Evolutionary conservation across 1,139 yeast genomes (phyloP), one percentile per base, ranked within the genome.

Genomic region (Yamadazyma aaseri): DNA sequence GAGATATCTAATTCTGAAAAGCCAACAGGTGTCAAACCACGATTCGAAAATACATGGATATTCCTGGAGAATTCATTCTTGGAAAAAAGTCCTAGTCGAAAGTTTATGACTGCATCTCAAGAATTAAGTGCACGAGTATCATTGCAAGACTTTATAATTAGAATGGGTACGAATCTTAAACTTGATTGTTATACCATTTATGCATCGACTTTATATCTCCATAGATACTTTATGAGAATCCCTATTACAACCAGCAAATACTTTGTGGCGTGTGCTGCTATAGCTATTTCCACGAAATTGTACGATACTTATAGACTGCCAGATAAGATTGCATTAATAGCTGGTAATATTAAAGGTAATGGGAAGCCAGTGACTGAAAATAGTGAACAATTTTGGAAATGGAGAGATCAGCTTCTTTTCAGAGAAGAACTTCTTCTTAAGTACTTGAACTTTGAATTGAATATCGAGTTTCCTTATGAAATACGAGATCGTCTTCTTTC

Each of bases 211-310:
- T 47, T 69, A 16, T 69, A 67, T 41, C 45, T 63, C 24, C 60
- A 65, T 38, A 49, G 75, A n/a, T 69, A 56, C 40, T 70, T 65
- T 42, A 63, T 65, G 71, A 45, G 72, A 27, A 42, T 60, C 40
- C 72, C 74, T 7, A 67, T 70, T 31, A 63, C 73, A 13, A 56
- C 65, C 8, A 69, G 74, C 32, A 69, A 69, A 41, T 69, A 70
- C 51, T 70, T 54, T 41, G 73, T 69, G 21, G 74, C 73, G 2
- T 58, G 66, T 42, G 74, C 73, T 3, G 75, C 75, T 2, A 42
- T 69, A 12, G 63, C 72, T 28, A 66, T 70, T 13, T 58, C 71
- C 12, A 61, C 72, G 42, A 70, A 70, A 47, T 53, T 70, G 23
- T 56, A 69, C 42, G 76, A 70, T 36, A 65, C 61, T 11, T 69